A percentile compares a stretch with the other conserved stretches of the same genome.
Evolutionary conservation across 2,329 filamentous ascomycete species (phyloP).

Genomic region (Colletotrichum scovillei): DNA sequence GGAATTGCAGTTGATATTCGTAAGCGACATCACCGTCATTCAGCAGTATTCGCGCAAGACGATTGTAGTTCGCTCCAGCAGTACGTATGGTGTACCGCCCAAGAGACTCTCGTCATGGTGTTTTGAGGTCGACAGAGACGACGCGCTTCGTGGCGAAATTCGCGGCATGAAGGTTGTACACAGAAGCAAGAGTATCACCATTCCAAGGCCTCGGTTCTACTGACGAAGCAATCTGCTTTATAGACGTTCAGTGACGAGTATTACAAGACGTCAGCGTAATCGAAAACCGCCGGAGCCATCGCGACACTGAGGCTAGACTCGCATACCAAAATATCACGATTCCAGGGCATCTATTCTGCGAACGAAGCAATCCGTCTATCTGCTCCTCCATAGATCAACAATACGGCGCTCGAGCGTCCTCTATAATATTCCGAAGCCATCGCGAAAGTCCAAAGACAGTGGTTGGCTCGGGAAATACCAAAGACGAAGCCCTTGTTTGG

Average conservation of each 20-base stretch:
- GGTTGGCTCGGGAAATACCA: background rate
- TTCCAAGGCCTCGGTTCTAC: background rate
- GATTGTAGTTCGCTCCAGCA: too few species aligned
- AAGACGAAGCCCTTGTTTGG: background rate
- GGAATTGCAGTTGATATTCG: too few species aligned
- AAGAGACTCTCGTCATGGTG: background rate
- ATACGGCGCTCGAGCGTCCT: rapidly evolving
- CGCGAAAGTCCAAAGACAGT: background rate
- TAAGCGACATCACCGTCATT: too few species aligned
- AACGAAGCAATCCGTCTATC: too few species aligned
- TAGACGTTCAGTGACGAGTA: background rate
- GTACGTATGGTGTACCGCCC: too few species aligned
- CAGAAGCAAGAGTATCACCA: background rate
- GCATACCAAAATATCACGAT: too few species aligned
- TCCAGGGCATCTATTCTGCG: too few species aligned
- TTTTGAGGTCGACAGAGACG: background rate
- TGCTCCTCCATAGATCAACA: too few species aligned
- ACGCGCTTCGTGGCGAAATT: background rate
- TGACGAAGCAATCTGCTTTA: background rate
- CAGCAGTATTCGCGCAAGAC: too few species aligned
- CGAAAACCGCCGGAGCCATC: too few species aligned
- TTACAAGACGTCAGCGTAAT: background rate
- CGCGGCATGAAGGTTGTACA: background rate
- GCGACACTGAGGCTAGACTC: too few species aligned
- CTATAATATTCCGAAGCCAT: background rate